Conservation (phyloP, 2,329 filamentous ascomycete genomes). For the Penicillium sp. region DNA sequence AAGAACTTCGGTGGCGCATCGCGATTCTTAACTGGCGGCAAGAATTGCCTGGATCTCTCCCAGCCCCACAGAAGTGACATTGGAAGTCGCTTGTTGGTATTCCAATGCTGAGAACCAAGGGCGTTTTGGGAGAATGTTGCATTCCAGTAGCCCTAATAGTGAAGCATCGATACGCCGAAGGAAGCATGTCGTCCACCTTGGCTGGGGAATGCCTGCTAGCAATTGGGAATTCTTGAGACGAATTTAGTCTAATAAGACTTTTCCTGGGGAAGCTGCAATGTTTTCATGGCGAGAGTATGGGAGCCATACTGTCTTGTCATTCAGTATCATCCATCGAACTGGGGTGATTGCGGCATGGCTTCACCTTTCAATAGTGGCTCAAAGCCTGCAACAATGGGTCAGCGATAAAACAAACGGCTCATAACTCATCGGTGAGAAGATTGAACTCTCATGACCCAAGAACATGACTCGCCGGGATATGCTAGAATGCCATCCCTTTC, state of each 20-base stretch:
- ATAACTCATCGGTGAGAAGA: neutral
- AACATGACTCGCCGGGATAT: conserved; percentile 6
- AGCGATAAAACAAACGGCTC: neutral
- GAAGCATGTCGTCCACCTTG: conserved; percentile 3
- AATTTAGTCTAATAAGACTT: neutral
- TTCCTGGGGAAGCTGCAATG: too few species aligned
- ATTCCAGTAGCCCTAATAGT: conserved; percentile 15
- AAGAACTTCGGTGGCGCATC: conserved; percentile 13
- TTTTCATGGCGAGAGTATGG: neutral
- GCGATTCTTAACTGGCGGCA: conserved; percentile 18
- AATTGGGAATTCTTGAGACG: neutral
- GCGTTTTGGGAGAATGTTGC: conserved; percentile 20
- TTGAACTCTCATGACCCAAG: neutral
- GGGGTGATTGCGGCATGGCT: neutral
- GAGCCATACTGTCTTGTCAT: neutral
- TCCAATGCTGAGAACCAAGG: conserved; percentile 11
- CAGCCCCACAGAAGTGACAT: conserved; percentile 10
- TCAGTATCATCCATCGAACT: neutral
- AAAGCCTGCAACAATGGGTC: neutral
- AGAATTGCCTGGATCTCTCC: neutral
- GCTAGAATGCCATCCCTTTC: conserved; percentile 25
- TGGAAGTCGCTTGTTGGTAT: conserved; percentile 11
- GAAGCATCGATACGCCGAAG: conserved; percentile 7
- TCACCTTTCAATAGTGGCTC: neutral
- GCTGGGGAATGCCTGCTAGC: conserved; percentile 11